A percentile compares a stretch with the other conserved stretches of the same genome.
phyloP scores from a whole-genome alignment of 352 stramenopile species.

The Globisporangium megalacanthum region DNA sequence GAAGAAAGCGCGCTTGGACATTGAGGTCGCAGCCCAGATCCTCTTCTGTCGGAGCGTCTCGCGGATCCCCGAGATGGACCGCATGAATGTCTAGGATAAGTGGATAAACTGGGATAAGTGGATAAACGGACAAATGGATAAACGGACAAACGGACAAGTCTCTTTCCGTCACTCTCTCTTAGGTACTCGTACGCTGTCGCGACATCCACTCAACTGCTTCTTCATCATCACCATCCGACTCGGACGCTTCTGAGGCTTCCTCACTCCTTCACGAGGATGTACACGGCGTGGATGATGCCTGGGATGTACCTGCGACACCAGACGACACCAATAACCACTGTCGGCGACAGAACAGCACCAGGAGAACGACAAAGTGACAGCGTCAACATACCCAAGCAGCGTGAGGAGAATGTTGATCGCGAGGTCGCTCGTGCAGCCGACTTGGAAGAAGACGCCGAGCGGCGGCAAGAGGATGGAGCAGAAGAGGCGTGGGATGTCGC shows the following conservation, averaged over 20 bases:
- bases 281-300: slow-evolving; percentile 69
- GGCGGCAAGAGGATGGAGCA: slow-evolving; percentile 53
- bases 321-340: neutral
- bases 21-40: slow-evolving; percentile 71
- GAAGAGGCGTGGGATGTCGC: slow-evolving; percentile 59
- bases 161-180: too few species aligned
- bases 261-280: slow-evolving; percentile 71
- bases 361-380: neutral
- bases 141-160: too few species aligned
- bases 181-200: too few species aligned
- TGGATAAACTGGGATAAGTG: too few species aligned
- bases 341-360: neutral
- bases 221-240: neutral
- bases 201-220: too few species aligned
- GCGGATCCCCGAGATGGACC: slow-evolving; percentile 78
- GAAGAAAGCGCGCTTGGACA: slow-evolving; percentile 72
- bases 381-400: slow-evolving; percentile 33
- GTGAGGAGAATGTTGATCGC: slow-evolving; percentile 65
- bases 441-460: slow-evolving; percentile 31
- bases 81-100: slow-evolving; percentile 48
- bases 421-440: slow-evolving; percentile 32
- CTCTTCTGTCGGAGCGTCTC: slow-evolving; percentile 77
- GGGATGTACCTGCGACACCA: slow-evolving; percentile 38
- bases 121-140: too few species aligned
- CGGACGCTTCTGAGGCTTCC: neutral